phyloP scores from a whole-genome alignment of 495 filamentous ascomycete species.

The Apodospora peruviana region DNA sequence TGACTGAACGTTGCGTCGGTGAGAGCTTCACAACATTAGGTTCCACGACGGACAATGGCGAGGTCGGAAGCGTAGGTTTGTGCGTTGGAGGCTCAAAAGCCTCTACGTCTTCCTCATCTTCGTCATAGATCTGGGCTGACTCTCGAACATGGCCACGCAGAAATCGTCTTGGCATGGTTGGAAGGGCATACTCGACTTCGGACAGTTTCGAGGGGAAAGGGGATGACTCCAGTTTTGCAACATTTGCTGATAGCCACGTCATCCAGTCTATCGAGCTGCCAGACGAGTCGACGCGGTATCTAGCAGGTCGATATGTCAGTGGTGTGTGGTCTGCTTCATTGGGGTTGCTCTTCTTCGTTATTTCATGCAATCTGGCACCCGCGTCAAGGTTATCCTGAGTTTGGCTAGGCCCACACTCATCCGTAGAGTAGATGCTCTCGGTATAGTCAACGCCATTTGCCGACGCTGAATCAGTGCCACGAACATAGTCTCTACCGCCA shows the following conservation, averaged over 20 bases:
- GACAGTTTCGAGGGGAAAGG: slow-evolving; percentile 13
- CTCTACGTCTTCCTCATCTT: slow-evolving; percentile 25
- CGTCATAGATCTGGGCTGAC: slow-evolving; percentile 51
- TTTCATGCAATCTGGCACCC: too few species aligned
- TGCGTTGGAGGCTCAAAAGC: slow-evolving; percentile 11
- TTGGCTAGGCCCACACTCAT: too few species aligned
- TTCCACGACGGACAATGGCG: slow-evolving; percentile 17
- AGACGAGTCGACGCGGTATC: slow-evolving; percentile 31
- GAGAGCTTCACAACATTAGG: slow-evolving; percentile 19
- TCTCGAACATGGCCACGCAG: slow-evolving; percentile 52
- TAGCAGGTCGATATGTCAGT: slow-evolving; percentile 16
- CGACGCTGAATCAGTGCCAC: slow-evolving; percentile 20
- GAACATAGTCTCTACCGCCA: neutral
- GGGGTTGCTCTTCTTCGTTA: neutral
- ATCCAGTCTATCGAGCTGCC: slow-evolving; percentile 50
- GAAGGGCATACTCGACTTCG: slow-evolving; percentile 32
- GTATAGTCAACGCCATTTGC: slow-evolving; percentile 28
- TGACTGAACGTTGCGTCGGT: slow-evolving; percentile 9
- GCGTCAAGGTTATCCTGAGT: too few species aligned
- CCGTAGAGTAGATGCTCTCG: slow-evolving; percentile 40
- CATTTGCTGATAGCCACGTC: slow-evolving; percentile 45
- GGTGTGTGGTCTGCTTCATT: slow-evolving; percentile 1
- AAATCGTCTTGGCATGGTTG: slow-evolving; percentile 27
- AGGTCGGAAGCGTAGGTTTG: slow-evolving; percentile 14
- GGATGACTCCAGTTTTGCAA: slow-evolving; percentile 41